These are phyloP conservation scores for Geotrichum macrosporum DNA, from an alignment of 1,139 yeast species.

Conservation along the genomic window DNA sequence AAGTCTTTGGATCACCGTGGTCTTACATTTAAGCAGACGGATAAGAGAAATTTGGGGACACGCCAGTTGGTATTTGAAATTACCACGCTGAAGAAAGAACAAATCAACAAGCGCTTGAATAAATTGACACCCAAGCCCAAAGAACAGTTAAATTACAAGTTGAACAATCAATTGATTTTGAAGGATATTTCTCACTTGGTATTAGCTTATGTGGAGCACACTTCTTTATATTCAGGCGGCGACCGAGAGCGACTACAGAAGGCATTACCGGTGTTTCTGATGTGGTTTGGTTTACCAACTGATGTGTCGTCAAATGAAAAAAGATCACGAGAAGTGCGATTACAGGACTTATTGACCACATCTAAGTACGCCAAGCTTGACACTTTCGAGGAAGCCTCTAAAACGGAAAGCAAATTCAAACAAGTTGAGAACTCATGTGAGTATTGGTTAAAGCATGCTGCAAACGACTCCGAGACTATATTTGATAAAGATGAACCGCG, in stretches of 20 bases:
- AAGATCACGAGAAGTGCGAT: no score
- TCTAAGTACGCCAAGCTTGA: no score
- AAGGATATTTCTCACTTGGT: conserved; percentile 70
- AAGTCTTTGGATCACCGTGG: conserved; percentile 95
- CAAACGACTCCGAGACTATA: conserved; percentile 14
- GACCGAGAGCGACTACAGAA: conserved; percentile 77
- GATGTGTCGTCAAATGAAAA: conserved; percentile 25
- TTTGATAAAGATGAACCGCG: conserved; percentile 21
- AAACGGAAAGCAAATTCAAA: no score
- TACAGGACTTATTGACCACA: no score
- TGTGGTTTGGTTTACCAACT: conserved; percentile 60
- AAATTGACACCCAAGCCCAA: conserved; percentile 86
- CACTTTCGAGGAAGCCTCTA: no score
- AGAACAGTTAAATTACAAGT: conserved; percentile 67
- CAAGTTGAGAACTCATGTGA: conserved; percentile 58
- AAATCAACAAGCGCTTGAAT: conserved; percentile 69
- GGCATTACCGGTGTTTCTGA: conserved; percentile 65
- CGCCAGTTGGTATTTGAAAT: conserved; percentile 89
- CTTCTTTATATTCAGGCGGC: conserved; percentile 67
- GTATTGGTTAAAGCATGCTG: conserved; percentile 49
- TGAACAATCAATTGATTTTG: conserved; percentile 64
- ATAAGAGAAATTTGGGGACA: conserved; percentile 83
- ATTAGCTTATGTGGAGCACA: conserved; percentile 62
- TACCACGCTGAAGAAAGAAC: conserved; percentile 88
- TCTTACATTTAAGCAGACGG: conserved; percentile 91